Percentiles rank a stretch among this genome's conserved stretches.
These are phyloP conservation scores for Sugiyamaella smithiae DNA, from an alignment of 805 yeast species.

Conservation along the genomic window DNA sequence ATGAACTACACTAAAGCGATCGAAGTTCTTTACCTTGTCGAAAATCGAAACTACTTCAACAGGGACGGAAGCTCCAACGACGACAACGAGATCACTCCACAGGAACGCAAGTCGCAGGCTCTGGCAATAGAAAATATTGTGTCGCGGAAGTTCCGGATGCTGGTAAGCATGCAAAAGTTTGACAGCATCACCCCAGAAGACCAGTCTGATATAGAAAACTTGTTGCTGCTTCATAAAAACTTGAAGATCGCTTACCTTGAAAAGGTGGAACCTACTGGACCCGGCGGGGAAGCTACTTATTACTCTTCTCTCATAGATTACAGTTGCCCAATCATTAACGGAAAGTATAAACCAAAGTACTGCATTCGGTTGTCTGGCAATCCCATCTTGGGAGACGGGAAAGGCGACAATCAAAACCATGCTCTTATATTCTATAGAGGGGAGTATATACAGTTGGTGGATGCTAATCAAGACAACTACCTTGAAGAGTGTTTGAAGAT, in stretches of 20 bases:
- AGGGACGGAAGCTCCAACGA: neutral
- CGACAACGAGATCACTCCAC: neutral
- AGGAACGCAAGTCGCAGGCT: slow-evolving; percentile 1
- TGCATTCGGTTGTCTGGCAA: slow-evolving; percentile 69
- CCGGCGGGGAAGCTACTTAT: slow-evolving; percentile 31
- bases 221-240: slow-evolving; percentile 81
- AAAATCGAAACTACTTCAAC: slow-evolving; percentile 31
- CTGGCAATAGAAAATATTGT: slow-evolving; percentile 54
- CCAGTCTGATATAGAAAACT: slow-evolving; percentile 74
- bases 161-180: slow-evolving; percentile 84
- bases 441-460: slow-evolving; percentile 75
- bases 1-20: slow-evolving; percentile 75
- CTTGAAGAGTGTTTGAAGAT: slow-evolving; percentile 79
- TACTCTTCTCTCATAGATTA: slow-evolving; percentile 70
- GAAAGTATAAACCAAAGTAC: slow-evolving; percentile 59
- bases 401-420: slow-evolving; percentile 79
- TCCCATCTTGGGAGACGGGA: slow-evolving; percentile 83
- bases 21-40: slow-evolving; percentile 63
- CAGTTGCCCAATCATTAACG: slow-evolving; percentile 50
- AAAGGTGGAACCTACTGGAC: slow-evolving; percentile 5
- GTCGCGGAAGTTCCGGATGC: slow-evolving; percentile 73
- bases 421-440: slow-evolving; percentile 74
- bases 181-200: slow-evolving; percentile 73
- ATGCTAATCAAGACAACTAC: slow-evolving; percentile 82
- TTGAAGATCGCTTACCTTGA: slow-evolving; percentile 45